Evolutionary conservation across 2,329 filamentous ascomycete species (phyloP), one percentile per base, ranked within the genome.

Genomic region (Trichoderma sp.): DNA sequence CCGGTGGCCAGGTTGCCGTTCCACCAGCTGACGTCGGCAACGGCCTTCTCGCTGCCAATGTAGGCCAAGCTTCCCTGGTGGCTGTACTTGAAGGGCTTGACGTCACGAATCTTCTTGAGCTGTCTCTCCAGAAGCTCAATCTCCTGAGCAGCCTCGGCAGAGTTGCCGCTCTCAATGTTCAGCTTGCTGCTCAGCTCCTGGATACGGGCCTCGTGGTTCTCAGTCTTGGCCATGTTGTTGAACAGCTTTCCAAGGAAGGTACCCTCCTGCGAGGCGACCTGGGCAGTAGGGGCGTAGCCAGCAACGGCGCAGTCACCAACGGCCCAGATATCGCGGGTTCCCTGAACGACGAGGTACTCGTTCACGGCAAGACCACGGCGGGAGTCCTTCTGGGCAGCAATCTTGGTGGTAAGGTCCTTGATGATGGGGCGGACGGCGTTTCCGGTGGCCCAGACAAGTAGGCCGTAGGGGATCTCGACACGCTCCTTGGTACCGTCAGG

Each of bases 181-280:
- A 91, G 81, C 74, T 82, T 84, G 70, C 85, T 82, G 82, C 88
- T 90, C 20, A 98, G 89, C 70, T 90, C 84, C 74, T 88, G 85
- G 71, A 99, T 89, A 79, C 95, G 89, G 43, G 82, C 77, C 85
- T 98, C 94, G 74, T 98, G 90, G 65, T 87, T 85, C 79, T 97
- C 92, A 3, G 94, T 97, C 88, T 95, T 97, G 81, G 95, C 96
- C 93, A 98, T 97, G 83, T 96, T 97, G 88, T 99, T 99, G 88
- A 99, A 98, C 73, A 99, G 90, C 74, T 93, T 91, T 53, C 94
- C 96, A 47, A 99, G 88, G 90, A 98, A 99, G 79, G 90, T 91
- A 79, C 96, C 96, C 84, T 99, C 96, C 85, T 99, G 96, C 11
- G 93, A 90, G 71, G 96, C 96, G 61, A 99, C 96, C 86, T 99